Evolutionary conservation across 2,329 filamentous ascomycete species (phyloP), one percentile per base, ranked within the genome.

Genomic region (Talaromyces marneffei): DNA sequence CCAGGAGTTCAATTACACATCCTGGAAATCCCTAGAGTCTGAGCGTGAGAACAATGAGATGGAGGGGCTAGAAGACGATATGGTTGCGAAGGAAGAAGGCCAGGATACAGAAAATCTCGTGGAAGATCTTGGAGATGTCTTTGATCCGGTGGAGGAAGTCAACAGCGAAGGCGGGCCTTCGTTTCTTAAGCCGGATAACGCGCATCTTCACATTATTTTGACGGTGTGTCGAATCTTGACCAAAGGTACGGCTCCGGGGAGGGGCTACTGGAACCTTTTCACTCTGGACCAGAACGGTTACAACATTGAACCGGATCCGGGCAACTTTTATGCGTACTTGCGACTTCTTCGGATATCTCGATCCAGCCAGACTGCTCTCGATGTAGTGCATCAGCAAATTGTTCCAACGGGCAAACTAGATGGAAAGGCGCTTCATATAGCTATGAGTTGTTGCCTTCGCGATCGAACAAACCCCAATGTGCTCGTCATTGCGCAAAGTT

Each of bases 221-320:
- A 79, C 85, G 50, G 82, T 87, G 6, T 84, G 91, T 57, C 62
- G 67, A 44, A 76, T 81, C 12, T 80, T 83, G 33, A 82, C 87
- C 33, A 82, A 83, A 57, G 81, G 84, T 57, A 84, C 85, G 7
- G 81, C 82, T 14, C 75, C 83, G n/a, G 89, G 86, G n/a, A 75
- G 83, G 57, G 81, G 81, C 33, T 97, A 97, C 61, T 97, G 92
- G 92, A 79, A 87, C 18, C 71, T 87, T 5, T 78, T 97, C 61
- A 89, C 87, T 6, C 72, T 79, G 1, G 74, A 69, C 0, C 63
- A 70, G 3, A 62, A 69, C 6, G 60, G 80, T 12, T 82, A 85
- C 71, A 75, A 76, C n/a, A 76, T 97, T 62, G 71, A 78, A 2
- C 92, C 93, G 0, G 92, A 97, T 71, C 68, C 78, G 8, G 82